Base-by-base conservation (phyloP, 1,139 yeast genomes). In the Kurtzmaniella quercitrusa region DNA sequence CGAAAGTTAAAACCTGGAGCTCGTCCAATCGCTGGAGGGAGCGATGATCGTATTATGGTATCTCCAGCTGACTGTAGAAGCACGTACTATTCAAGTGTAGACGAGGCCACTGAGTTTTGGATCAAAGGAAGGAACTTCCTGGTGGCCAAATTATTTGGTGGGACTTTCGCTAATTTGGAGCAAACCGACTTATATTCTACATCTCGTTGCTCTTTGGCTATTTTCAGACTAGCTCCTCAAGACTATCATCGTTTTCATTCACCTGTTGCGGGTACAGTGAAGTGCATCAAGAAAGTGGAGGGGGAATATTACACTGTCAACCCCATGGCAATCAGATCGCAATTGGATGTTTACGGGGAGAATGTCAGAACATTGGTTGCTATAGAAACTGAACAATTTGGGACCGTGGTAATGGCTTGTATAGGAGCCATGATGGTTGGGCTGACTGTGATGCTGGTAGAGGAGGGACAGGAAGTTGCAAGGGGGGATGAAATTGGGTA, bases 401-500 rank as follows among this genome's bases (percentile, higher is more conserved):
- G 97, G 0, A 73, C 78, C 0, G 86, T 93, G 15, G 70, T 87
- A 51, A 75, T 88, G 66, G 79, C 89, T 21, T 82, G 95, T 7
- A 89, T 93, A 8, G 98, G 98, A 21, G 98, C 98, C 1, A 93
- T 93, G 98, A 90, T 93, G 97, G 98, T 93, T 3, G 98, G 98
- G 0, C 85, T 96, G 2, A 90, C 84, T 2, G 77, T 89, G 0
- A 63, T 91, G 33, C 83, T 93, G 0, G 82, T 81, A n/a, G 58
- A 74, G 42, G 78, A 74, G 39, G 89, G 88, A 2, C 81, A 81
- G 37, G 41, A 46, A 1, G 73, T 91, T 6, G 56, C 65, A 14
- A 72, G 93, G 43, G 87, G 93, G 7, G 94, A 87, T 39, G 98
- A 93, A 57, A 66, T 93, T 37, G 98, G 98, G 0, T 91, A 88